These are phyloP conservation scores for Avena atlantica DNA, from an alignment of 176 grass and related monocot species.

Conservation along the genomic window DNA sequence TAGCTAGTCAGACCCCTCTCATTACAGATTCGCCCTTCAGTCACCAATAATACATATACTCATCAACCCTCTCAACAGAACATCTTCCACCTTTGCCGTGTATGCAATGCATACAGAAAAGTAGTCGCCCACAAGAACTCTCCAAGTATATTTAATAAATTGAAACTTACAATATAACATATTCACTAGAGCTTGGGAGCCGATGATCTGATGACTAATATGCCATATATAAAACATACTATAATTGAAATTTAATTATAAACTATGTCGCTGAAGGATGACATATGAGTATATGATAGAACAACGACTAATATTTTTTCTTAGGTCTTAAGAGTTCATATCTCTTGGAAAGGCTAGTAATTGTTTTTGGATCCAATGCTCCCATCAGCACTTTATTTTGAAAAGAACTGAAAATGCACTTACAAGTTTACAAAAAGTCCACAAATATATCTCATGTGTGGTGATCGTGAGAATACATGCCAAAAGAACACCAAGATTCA, in stretches of 20 bases:
- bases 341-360: too few relatives aligned
- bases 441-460: too few relatives aligned
- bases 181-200: too few relatives aligned
- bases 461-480: too few relatives aligned
- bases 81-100: not conserved
- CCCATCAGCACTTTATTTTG: too few relatives aligned
- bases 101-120: not conserved
- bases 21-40: conserved; percentile 37
- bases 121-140: not conserved
- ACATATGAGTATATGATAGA: not conserved
- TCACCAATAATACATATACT: conserved; percentile 27
- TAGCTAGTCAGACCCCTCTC: conserved; percentile 35
- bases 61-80: not conserved
- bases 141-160: not conserved
- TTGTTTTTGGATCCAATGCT: too few relatives aligned
- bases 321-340: not conserved
- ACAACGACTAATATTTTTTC: not conserved
- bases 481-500: too few relatives aligned
- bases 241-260: not conserved
- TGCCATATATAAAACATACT: too few relatives aligned
- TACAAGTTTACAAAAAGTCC: too few relatives aligned
- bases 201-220: not conserved
- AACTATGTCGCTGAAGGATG: not conserved
- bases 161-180: too few relatives aligned
- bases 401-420: too few relatives aligned